Evolutionary conservation across 2,329 filamentous ascomycete species (phyloP).

Genomic region (Pseudocercospora fijiensis): DNA sequence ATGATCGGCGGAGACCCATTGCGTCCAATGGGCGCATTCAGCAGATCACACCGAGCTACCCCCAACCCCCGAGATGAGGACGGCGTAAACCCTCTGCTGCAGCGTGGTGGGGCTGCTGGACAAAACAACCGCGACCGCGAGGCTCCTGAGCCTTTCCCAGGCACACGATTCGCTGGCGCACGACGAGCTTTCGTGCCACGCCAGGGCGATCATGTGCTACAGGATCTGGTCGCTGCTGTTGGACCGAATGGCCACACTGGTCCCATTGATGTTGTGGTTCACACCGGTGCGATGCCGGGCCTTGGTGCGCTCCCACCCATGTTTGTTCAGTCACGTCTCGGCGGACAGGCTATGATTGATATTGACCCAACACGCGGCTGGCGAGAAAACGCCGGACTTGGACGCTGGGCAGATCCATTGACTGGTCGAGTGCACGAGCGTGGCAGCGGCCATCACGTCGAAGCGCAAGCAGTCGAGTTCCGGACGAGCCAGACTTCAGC

Average conservation of each 20-base stretch:
- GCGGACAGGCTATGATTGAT: constrained; percentile 28
- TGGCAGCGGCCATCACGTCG: constrained; percentile 51
- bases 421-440: constrained; percentile 51
- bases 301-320: constrained; percentile 24
- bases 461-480: constrained; percentile 75
- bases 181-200: constrained; percentile 29
- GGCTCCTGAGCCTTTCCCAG: constrained; percentile 8
- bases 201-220: constrained; percentile 26
- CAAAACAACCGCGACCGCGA: constrained; percentile 11
- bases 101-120: constrained; percentile 40
- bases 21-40: constrained; percentile 18
- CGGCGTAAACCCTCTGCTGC: constrained; percentile 81
- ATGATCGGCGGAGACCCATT: constrained; percentile 30
- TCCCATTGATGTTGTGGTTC: constrained; percentile 31
- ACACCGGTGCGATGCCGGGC: constrained; percentile 25
- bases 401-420: constrained; percentile 34
- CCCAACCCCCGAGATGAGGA: constrained; percentile 63
- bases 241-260: constrained; percentile 21
- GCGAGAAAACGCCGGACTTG: constrained; percentile 26
- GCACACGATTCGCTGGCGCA: constrained; percentile 17
- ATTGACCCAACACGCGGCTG: constrained; percentile 31
- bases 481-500: constrained; percentile 66
- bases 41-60: constrained; percentile 37
- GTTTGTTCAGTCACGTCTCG: constrained; percentile 28
- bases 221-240: constrained; percentile 31